Percentiles rank a stretch among this genome's conserved stretches.
phyloP scores from a whole-genome alignment of 2,329 filamentous ascomycete species.

The Epichloe hybrida region DNA sequence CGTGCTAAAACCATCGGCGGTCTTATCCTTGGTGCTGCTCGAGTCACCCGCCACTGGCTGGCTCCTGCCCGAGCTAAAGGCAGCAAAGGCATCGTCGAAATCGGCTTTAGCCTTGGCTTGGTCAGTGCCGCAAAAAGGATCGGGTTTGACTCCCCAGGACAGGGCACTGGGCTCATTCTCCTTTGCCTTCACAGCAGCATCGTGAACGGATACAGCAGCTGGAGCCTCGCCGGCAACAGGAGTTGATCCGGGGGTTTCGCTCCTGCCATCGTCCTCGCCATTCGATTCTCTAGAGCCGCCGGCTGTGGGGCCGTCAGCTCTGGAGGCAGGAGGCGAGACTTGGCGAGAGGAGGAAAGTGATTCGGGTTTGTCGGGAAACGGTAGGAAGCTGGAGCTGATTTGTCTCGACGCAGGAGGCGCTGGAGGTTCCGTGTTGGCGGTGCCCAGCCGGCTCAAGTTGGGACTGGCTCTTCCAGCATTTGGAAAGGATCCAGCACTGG shows the following conservation, averaged over 20 bases:
- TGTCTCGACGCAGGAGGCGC: constrained; percentile 62
- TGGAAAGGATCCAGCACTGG: constrained; percentile 33
- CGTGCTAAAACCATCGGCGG: constrained; percentile 43
- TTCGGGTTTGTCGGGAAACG: constrained; percentile 52
- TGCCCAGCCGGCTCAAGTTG: constrained; percentile 48
- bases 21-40: constrained; percentile 25
- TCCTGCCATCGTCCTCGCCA: constrained; percentile 11
- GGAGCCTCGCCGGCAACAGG: constrained; percentile 14
- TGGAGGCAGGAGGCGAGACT: constrained; percentile 54
- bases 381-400: constrained; percentile 62
- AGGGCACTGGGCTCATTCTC: constrained; percentile 6
- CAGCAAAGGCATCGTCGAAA: constrained; percentile 75
- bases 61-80: constrained; percentile 46
- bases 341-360: constrained; percentile 67
- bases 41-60: constrained; percentile 27
- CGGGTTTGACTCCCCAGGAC: constrained; percentile 15
- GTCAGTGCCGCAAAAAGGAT: constrained; percentile 40
- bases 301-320: constrained; percentile 35
- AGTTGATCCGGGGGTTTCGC: constrained; percentile 15
- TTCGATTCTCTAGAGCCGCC: constrained; percentile 10
- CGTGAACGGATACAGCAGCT: constrained; percentile 7
- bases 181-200: constrained; percentile 7
- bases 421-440: constrained; percentile 41
- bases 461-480: constrained; percentile 44
- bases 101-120: constrained; percentile 59